A percentile compares a stretch with the other conserved stretches of the same genome.
Conservation (phyloP, 2,329 filamentous ascomycete genomes). For the Cladosporium austrohemisphaericum region DNA sequence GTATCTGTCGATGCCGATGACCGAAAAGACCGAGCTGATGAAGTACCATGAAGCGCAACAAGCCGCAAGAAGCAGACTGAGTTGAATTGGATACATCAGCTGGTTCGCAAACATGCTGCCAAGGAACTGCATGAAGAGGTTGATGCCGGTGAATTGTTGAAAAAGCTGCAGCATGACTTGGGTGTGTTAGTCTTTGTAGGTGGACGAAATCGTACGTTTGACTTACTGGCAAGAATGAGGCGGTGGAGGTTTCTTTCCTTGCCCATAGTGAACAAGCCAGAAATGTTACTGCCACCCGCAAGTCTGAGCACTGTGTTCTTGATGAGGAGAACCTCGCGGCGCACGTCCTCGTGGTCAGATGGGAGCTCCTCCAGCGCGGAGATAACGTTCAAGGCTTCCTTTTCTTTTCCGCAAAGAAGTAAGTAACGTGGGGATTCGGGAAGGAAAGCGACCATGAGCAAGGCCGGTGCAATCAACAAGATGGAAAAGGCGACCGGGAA, state of each 20-base stretch:
- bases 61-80: slow-evolving; percentile 23
- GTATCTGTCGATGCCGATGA: slow-evolving; percentile 44
- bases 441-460: slow-evolving; percentile 13
- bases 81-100: slow-evolving; percentile 19
- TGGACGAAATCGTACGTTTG: not conserved
- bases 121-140: slow-evolving; percentile 16
- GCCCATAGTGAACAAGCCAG: slow-evolving; percentile 11
- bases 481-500: slow-evolving; percentile 13
- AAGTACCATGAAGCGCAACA: slow-evolving; percentile 27
- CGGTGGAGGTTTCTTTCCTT: slow-evolving; percentile 12
- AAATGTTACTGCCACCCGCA: slow-evolving; percentile 8
- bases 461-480: slow-evolving; percentile 9
- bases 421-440: slow-evolving; percentile 18
- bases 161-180: slow-evolving; percentile 11
- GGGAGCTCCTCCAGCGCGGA: slow-evolving; percentile 11
- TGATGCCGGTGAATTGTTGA: slow-evolving; percentile 16
- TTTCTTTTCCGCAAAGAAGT: slow-evolving; percentile 10
- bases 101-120: slow-evolving; percentile 19
- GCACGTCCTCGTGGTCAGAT: slow-evolving; percentile 11
- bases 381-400: slow-evolving; percentile 13
- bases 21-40: slow-evolving; percentile 30
- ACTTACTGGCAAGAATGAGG: slow-evolving; percentile 11
- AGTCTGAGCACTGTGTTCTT: slow-evolving; percentile 13
- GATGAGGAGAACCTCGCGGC: slow-evolving; percentile 12
- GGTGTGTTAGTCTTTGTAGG: not conserved